Evolutionary conservation across 192 early-diverging fungal genomes (phyloP).

Genomic region (Pilaira anomala): DNA sequence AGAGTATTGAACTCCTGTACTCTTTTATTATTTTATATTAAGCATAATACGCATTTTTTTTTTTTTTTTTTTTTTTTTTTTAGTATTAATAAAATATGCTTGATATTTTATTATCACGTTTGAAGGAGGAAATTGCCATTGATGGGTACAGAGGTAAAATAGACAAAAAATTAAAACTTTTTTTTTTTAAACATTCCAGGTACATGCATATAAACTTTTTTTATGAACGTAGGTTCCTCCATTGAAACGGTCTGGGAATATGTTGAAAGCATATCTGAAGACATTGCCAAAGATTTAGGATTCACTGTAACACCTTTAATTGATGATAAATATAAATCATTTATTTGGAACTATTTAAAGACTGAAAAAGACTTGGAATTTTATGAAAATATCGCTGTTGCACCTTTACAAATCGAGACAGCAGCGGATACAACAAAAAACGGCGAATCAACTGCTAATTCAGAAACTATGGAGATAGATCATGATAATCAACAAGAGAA

Average conservation of each 20-base stretch:
- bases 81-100: constrained; percentile 1
- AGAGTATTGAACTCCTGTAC: no score
- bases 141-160: constrained; percentile 21
- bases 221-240: constrained; percentile 7
- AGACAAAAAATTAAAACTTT: neutral
- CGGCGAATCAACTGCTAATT: no score
- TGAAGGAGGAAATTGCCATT: constrained; percentile 29
- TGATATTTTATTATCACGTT: constrained; percentile 13
- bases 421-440: neutral
- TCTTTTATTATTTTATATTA: no score
- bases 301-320: neutral
- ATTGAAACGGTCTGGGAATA: constrained; percentile 11
- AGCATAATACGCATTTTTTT: no score
- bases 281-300: neutral
- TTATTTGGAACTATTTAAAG: constrained; percentile 15
- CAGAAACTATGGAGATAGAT: neutral
- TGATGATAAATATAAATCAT: constrained; percentile 19
- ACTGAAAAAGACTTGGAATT: neutral
- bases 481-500: neutral
- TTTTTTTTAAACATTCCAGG: neutral
- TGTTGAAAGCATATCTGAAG: neutral
- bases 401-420: no score
- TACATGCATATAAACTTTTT: neutral
- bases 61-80: no score
- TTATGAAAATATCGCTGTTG: constrained; percentile 7